Conservation (phyloP, 305 asterid genomes). For the Fraxinus nigra region DNA sequence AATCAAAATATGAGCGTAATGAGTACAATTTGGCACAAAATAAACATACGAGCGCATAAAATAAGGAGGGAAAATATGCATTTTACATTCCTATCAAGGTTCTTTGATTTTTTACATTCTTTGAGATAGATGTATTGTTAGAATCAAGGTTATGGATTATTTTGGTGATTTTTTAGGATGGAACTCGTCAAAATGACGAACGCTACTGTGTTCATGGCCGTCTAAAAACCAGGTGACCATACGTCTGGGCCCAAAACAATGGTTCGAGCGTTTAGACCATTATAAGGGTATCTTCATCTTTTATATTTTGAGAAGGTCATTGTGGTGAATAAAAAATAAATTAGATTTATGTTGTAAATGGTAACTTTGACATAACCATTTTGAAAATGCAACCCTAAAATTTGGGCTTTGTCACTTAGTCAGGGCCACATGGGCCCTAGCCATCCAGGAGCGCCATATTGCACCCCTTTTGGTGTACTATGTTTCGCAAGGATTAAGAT, state of each 20-base stretch:
- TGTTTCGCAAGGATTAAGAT: not conserved
- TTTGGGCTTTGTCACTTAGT: not conserved
- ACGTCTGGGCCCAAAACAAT: not conserved
- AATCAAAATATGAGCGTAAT: too few species aligned
- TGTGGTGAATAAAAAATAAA: too few species aligned
- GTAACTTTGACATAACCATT: not conserved
- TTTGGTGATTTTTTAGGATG: not conserved
- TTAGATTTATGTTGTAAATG: too few species aligned
- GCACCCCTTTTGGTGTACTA: not conserved
- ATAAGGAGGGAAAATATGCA: too few species aligned
- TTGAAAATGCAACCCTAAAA: not conserved
- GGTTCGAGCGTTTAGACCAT: not conserved
- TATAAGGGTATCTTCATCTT: not conserved
- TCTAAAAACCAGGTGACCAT: not conserved
- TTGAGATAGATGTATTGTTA: not conserved
- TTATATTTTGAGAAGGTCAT: not conserved
- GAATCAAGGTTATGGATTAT: not conserved
- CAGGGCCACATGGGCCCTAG: not conserved
- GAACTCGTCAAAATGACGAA: not conserved
- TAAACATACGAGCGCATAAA: too few species aligned
- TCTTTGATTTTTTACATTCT: not conserved
- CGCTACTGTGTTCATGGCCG: not conserved
- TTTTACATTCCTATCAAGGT: too few species aligned
- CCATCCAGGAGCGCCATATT: not conserved
- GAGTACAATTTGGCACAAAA: too few species aligned